These are phyloP conservation scores for Podochytrium sp. DNA, from an alignment of 192 early-diverging fungal species.

Conservation along the genomic window DNA sequence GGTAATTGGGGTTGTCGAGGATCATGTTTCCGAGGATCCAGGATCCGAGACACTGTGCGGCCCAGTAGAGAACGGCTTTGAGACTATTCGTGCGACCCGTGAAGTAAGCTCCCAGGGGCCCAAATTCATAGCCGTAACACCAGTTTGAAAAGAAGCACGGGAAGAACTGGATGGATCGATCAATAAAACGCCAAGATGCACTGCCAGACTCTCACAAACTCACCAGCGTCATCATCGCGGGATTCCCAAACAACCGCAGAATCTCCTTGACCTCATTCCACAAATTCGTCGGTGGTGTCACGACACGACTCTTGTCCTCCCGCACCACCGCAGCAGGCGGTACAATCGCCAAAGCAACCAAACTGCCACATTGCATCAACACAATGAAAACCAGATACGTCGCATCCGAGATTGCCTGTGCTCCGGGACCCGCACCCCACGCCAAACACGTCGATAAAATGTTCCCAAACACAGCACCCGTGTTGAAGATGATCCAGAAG, in stretches of 20 bases:
- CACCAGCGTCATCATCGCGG: not conserved
- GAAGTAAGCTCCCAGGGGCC: conserved; percentile 63
- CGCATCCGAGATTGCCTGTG: not conserved
- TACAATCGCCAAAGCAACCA: not conserved
- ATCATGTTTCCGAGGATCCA: conserved; percentile 16
- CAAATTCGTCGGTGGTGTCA: not conserved
- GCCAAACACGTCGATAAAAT: not conserved
- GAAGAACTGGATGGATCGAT: too few species aligned
- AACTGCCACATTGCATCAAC: not conserved
- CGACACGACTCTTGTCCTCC: not conserved
- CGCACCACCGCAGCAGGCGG: not conserved
- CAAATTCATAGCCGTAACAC: too few species aligned
- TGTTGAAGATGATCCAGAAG: not conserved
- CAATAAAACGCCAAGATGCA: too few species aligned
- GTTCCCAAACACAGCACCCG: not conserved
- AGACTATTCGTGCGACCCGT: conserved; percentile 68
- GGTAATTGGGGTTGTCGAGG: not conserved
- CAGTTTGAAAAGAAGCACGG: too few species aligned
- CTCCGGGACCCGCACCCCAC: not conserved
- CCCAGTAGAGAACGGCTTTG: conserved; percentile 42
- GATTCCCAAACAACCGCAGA: not conserved
- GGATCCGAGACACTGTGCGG: not conserved
- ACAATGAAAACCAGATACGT: not conserved
- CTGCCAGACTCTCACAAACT: too few species aligned
- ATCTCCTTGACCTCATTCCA: not conserved